These are phyloP conservation scores for Psilocybe cubensis DNA, from an alignment of 768 basidiomycete genomes.

Conservation along the genomic window DNA sequence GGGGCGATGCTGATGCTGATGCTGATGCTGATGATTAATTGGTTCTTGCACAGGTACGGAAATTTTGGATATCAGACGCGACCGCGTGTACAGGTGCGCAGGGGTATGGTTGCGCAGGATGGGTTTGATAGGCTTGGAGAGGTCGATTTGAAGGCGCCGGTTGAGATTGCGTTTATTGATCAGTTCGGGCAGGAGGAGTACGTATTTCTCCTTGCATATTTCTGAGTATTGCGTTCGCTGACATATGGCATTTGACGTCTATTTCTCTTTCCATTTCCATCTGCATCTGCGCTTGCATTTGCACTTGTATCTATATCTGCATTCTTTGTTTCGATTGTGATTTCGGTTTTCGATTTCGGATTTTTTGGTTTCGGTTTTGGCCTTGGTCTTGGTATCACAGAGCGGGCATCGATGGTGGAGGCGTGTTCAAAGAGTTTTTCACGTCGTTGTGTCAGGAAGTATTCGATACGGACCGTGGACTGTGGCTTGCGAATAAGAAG, in stretches of 20 bases:
- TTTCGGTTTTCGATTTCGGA: no score
- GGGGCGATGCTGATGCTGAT: background rate
- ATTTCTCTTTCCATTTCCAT: background rate
- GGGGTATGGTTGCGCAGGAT: conserved; percentile 84
- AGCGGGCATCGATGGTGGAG: conserved; percentile 94
- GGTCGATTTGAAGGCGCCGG: conserved; percentile 75
- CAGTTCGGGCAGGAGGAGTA: conserved; percentile 87
- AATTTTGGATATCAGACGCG: conserved; percentile 19
- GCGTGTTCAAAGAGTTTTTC: conserved; percentile 97
- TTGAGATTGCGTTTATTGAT: conserved; percentile 93
- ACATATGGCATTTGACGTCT: no score
- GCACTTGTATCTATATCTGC: no score
- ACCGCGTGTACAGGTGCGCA: conserved; percentile 60
- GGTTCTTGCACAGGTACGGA: conserved; percentile 13
- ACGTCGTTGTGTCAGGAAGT: conserved; percentile 93
- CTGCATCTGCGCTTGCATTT: no score
- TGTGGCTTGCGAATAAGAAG: conserved; percentile 91
- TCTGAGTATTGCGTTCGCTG: no score
- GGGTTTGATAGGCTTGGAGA: conserved; percentile 86
- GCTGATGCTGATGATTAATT: conserved; percentile 9
- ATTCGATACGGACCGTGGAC: conserved; percentile 91
- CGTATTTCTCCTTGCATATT: conserved; percentile 5
- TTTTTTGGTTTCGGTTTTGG: no score
- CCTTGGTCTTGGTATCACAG: no score
- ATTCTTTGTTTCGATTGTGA: no score